A percentile compares a stretch with the other conserved stretches of the same genome.
Conservation (phyloP, 371 early-diverging fungal genomes). For the Lichtheimia ramosa region DNA sequence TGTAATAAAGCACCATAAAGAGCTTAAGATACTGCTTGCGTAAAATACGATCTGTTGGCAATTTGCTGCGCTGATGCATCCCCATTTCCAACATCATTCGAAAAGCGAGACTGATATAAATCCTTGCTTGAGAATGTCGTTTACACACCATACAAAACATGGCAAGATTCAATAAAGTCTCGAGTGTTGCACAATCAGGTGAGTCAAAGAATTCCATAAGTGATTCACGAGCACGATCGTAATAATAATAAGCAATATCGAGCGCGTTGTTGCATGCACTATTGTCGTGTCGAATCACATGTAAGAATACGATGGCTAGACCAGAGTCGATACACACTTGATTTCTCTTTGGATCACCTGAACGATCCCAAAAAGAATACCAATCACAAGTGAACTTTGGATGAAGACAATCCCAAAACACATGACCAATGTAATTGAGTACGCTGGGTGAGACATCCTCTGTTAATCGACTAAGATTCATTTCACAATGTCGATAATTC, state of each 20-base stretch:
- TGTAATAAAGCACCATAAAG: conserved; percentile 42
- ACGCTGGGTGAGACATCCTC: conserved; percentile 39
- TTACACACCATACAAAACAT: conserved; percentile 41
- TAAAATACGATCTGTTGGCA: conserved; percentile 19
- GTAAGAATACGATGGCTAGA: conserved; percentile 42
- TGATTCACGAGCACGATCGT: conserved; percentile 42
- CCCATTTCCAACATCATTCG: conserved; percentile 43
- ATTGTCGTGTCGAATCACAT: conserved; percentile 39
- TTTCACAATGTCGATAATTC: conserved; percentile 28
- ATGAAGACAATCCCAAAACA: conserved; percentile 48
- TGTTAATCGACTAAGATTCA: conserved; percentile 27
- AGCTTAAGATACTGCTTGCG: conserved; percentile 34
- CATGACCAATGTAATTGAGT: conserved; percentile 38
- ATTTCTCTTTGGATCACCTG: conserved; percentile 40
- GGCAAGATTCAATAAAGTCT: conserved; percentile 40
- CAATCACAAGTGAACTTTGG: conserved; percentile 46
- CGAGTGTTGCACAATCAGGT: conserved; percentile 40
- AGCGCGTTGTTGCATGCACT: conserved; percentile 33
- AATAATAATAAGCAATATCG: conserved; percentile 40
- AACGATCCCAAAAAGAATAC: conserved; percentile 44
- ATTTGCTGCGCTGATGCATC: conserved; percentile 22
- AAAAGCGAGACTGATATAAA: conserved; percentile 36
- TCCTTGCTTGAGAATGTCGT: conserved; percentile 38
- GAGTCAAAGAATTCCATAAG: conserved; percentile 46
- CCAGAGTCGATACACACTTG: conserved; percentile 47